These are phyloP conservation scores for Patellifolia procumbens DNA, from an alignment of 179 eudicot species.

Conservation along the genomic window DNA sequence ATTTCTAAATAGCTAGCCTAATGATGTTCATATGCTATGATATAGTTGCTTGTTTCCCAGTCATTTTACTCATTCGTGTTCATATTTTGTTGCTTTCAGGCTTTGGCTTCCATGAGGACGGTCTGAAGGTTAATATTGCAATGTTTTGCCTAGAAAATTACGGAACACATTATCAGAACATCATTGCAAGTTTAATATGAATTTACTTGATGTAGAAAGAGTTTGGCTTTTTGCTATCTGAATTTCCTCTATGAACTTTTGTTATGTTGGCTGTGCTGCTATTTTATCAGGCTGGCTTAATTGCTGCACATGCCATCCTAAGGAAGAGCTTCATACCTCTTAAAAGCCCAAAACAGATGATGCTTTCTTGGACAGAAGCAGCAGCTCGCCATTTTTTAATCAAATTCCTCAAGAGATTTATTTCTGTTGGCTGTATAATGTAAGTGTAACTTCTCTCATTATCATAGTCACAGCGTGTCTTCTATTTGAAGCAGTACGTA, in stretches of 20 bases:
- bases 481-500: not conserved
- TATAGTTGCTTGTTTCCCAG: not conserved
- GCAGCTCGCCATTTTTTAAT: constrained; percentile 68
- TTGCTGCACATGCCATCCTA: constrained; percentile 64
- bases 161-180: not conserved
- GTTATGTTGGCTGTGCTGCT: not conserved
- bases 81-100: constrained; percentile 42
- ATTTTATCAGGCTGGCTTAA: constrained; percentile 64
- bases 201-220: not conserved
- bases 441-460: constrained; percentile 39
- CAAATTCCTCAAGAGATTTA: constrained; percentile 55
- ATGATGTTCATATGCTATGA: too few relatives aligned
- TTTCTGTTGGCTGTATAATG: constrained; percentile 73
- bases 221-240: not conserved
- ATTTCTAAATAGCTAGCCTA: too few relatives aligned
- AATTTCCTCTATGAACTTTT: not conserved
- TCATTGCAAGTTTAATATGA: not conserved
- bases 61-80: not conserved
- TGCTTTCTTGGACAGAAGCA: constrained; percentile 60
- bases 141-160: not conserved
- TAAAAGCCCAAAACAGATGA: constrained; percentile 74
- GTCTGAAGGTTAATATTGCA: constrained; percentile 63
- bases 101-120: constrained; percentile 92
- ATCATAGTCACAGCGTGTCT: not conserved
- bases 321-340: constrained; percentile 38